Evolutionary conservation across 495 filamentous ascomycete genomes (phyloP).

Genomic region (Xylaria scruposa): DNA sequence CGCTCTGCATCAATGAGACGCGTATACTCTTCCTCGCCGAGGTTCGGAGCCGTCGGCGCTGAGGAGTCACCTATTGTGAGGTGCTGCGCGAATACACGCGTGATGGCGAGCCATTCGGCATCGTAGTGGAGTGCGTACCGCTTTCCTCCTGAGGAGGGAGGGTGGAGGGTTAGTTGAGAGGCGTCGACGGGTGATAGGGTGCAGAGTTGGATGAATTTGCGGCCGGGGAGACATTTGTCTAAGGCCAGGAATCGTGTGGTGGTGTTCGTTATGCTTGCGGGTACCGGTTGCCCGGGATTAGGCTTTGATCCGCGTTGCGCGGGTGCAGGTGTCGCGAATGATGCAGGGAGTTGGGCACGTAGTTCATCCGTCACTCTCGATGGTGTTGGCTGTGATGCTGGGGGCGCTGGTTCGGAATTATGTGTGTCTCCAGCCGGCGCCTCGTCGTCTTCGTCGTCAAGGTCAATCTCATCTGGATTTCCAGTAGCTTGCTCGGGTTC

Average conservation of each 20-base stretch:
- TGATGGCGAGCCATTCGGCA: constrained; percentile 93
- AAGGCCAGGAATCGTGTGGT: constrained; percentile 86
- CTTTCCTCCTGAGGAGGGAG: constrained; percentile 34
- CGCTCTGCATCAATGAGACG: constrained; percentile 67
- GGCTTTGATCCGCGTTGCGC: constrained; percentile 29
- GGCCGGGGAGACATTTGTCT: constrained; percentile 81
- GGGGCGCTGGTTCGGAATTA: not conserved
- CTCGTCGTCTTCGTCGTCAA: constrained; percentile 55
- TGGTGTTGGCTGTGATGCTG: constrained; percentile 22
- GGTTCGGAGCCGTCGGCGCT: constrained; percentile 53
- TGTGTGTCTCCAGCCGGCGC: not conserved
- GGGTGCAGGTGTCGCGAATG: constrained; percentile 55
- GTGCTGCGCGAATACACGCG: constrained; percentile 72
- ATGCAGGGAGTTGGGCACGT: constrained; percentile 69
- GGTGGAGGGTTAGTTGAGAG: constrained; percentile 25
- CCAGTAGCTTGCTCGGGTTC: constrained; percentile 14
- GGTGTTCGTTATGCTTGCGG: constrained; percentile 68
- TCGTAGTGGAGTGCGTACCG: constrained; percentile 74
- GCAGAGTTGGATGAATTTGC: constrained; percentile 82
- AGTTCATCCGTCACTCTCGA: constrained; percentile 61
- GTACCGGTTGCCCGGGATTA: constrained; percentile 53
- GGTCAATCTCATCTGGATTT: constrained; percentile 61
- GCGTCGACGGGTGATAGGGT: constrained; percentile 56
- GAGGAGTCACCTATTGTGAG: constrained; percentile 59
- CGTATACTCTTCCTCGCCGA: constrained; percentile 69